Base-by-base conservation (phyloP, 768 basidiomycete genomes). In the Mrakia blollopis region DNA sequence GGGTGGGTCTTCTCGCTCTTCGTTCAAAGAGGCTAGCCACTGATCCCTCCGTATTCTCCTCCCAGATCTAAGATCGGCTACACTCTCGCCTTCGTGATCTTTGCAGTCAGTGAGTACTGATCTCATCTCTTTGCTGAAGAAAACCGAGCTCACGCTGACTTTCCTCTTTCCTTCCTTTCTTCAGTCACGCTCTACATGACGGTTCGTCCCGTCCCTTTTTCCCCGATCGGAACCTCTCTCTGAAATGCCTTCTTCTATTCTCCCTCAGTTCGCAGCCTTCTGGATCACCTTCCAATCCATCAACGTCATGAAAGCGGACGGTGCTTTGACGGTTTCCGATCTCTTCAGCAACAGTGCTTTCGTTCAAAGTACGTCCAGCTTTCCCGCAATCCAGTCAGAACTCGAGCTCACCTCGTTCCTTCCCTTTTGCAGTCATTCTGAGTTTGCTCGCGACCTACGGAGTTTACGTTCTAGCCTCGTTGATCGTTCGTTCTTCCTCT, bases 171-270 rank as follows among this genome's bases (percentile, higher is more conserved):
- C 18, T 28, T 16, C 44, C 44, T 37, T 47, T 35, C 28, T 70
- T 23, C 52, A 78, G 77, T 99, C 79, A 98, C 96, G 44, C 83
- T 94, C n/a, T 98, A 98, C 82, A 98, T 99, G 96, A 93, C 94
- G 47, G 47, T 50, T 50, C 47, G 47, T 50, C 13, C 7, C 47
- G 14, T 14, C 14, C 44, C 44, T 21, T 21, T 14, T 2, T 2
- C 47, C 21, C 47, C 0, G 3, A 2, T 18, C 18, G 2, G 47
- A 16, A 50, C 47, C 18, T 18, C 7, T 50, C 47, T 11, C 11
- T 11, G 39, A 41, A 11, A 5, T 16, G 18, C 4, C 47, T 18
- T 50, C 1, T 21, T 21, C 47, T 50, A 5, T 18, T 47, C 44
- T 50, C 47, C 21, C 44, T 50, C 18, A 50, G 47, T 84, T 84